Conservation (phyloP, 2,329 filamentous ascomycete species). For the Didymella sp. region DNA sequence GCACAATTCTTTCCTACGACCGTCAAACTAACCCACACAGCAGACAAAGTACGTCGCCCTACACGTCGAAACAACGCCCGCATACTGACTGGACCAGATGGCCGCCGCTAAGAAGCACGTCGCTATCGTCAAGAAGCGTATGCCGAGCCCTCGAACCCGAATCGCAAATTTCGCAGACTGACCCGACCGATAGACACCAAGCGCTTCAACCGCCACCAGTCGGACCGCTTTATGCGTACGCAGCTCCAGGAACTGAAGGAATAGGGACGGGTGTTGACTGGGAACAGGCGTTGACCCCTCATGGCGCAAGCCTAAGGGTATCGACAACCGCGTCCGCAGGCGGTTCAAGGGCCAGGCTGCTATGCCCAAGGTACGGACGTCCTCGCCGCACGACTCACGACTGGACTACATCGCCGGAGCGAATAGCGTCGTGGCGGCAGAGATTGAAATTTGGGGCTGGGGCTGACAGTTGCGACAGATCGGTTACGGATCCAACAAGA, state of each 20-base stretch:
- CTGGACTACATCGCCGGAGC: background rate
- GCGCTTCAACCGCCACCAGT: slow-evolving; percentile 97
- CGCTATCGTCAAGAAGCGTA: slow-evolving; percentile 99
- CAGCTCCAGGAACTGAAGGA: slow-evolving; percentile 20
- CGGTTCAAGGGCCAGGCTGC: slow-evolving; percentile 94
- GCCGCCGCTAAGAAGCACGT: slow-evolving; percentile 99
- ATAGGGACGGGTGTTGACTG: slow-evolving; percentile 35
- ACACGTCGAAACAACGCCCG: slow-evolving; percentile 9
- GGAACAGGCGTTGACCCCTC: slow-evolving; percentile 69
- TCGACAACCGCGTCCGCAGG: slow-evolving; percentile 96
- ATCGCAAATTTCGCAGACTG: slow-evolving; percentile 42
- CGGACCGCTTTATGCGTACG: slow-evolving; percentile 88
- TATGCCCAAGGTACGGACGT: slow-evolving; percentile 90
- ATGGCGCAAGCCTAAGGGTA: slow-evolving; percentile 99
- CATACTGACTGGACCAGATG: slow-evolving; percentile 68
- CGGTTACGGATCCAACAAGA: slow-evolving; percentile 98
- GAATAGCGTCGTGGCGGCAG: background rate
- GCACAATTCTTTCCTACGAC: slow-evolving; percentile 27
- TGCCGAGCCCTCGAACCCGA: slow-evolving; percentile 55
- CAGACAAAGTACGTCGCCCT: slow-evolving; percentile 48
- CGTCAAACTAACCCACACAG: slow-evolving; percentile 43
- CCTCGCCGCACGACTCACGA: slow-evolving; percentile 15
- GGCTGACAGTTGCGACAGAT: slow-evolving; percentile 68
- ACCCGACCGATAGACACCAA: slow-evolving; percentile 72
- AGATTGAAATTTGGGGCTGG: slow-evolving; percentile 13